Conservation (phyloP, 1,284 basidiomycete genomes). For the Papiliotrema laurentii region DNA sequence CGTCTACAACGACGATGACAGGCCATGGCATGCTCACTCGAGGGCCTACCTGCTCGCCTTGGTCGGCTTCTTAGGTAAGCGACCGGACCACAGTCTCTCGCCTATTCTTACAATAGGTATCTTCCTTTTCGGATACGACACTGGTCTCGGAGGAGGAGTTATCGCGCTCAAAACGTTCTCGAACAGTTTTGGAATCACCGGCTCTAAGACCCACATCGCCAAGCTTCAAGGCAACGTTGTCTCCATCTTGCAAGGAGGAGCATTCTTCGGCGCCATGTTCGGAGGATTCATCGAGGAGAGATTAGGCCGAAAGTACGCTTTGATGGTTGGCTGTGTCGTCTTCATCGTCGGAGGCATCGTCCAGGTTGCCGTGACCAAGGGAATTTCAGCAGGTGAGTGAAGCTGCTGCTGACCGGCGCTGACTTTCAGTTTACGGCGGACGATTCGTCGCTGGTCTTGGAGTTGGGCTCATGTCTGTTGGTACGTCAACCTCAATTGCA, state of each 20-base stretch:
- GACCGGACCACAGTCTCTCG: too few species aligned
- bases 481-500: not conserved
- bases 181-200: conserved; percentile 60
- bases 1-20: conserved; percentile 7
- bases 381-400: conserved; percentile 15
- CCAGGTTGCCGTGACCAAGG: conserved; percentile 45
- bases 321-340: conserved; percentile 58
- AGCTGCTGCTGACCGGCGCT: not conserved
- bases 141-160: conserved; percentile 36
- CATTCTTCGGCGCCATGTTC: conserved; percentile 68
- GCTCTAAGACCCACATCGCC: conserved; percentile 28
- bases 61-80: conserved; percentile 70
- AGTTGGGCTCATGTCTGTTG: conserved; percentile 55
- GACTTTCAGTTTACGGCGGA: conserved; percentile 61
- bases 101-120: too few species aligned
- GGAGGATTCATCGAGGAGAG: conserved; percentile 50
- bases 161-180: conserved; percentile 62
- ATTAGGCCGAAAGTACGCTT: conserved; percentile 49
- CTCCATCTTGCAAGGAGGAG: conserved; percentile 69
- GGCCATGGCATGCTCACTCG: conserved; percentile 31
- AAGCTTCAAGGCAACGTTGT: conserved; percentile 55
- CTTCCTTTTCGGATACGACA: conserved; percentile 68
- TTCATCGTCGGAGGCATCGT: conserved; percentile 63
- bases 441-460: conserved; percentile 66
- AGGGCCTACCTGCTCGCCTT: conserved; percentile 57